Base-by-base conservation (phyloP, 176 grass and related monocot species). In the Ampelocalamus luodianensis region DNA sequence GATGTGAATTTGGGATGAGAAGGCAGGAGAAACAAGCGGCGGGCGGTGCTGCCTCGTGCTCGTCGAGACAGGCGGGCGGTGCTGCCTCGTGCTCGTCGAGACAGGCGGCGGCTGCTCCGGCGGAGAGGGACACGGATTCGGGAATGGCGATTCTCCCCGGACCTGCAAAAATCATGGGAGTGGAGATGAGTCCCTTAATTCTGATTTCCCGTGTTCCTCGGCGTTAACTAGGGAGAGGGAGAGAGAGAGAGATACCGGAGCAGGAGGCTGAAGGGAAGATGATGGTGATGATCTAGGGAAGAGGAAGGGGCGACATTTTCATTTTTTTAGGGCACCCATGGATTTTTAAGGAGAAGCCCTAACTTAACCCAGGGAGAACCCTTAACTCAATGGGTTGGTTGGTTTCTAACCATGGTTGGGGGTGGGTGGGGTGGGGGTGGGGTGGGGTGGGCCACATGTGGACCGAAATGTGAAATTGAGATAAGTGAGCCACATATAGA, bases 391-490 rank as follows among this genome's bases (percentile, higher is more conserved):
- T 8, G 53, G 7, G 20, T n/a, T 65, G 14, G 6, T 65, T 65
- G 13, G 27, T 29, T 34, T 34, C 26, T 32, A 65, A 65, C 29
- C 15, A 65, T 36, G 29, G 63, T 36, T 65, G 6, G 5, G 58
- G 9, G 62, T 34, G 26, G 13, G 27, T 65, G 26, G 26, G 61
- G 13, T 64, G 22, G 20, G 0, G 46, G 17, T 54, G 8, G 20
- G 5, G 54, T 7, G 0, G 5, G 27, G 16, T 54, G 17, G 51
- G 5, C 2, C 3, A 48, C 7, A 0, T 55, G 2, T 55, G 18
- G 0, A 0, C 3, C 2, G 0, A 45, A 11, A 45, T 45, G 10
- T 0, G 8, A 45, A 44, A 44, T 20, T 20, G 2, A 55, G 0
- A 0, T 18, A 55, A 0, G 2, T 55, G 18, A 2, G 1, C 0